Percentiles rank a stretch among this genome's conserved stretches.
These are phyloP conservation scores for Trypanosoma boissoni DNA, from an alignment of 208 protist genomes.

Conservation along the genomic window DNA sequence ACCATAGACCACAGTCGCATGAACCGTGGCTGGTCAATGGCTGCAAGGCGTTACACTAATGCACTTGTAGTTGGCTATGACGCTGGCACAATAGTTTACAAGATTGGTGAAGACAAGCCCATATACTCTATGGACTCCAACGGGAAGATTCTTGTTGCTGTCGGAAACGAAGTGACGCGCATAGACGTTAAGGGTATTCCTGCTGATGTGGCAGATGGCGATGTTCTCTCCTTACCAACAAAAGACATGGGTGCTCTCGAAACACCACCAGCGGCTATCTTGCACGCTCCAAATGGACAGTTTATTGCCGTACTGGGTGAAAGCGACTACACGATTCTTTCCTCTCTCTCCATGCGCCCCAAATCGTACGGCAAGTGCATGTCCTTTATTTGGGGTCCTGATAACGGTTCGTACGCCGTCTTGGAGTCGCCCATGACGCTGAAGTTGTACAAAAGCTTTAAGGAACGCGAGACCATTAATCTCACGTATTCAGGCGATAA, in stretches of 20 bases:
- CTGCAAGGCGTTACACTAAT: slow-evolving; percentile 65
- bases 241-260: slow-evolving; percentile 97
- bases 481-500: slow-evolving; percentile 51
- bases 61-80: slow-evolving; percentile 94
- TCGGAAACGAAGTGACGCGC: slow-evolving; percentile 94
- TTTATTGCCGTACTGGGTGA: slow-evolving; percentile 95
- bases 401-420: slow-evolving; percentile 92
- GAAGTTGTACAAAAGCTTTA: slow-evolving; percentile 96
- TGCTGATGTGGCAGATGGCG: slow-evolving; percentile 52
- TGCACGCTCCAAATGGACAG: slow-evolving; percentile 95
- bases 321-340: slow-evolving; percentile 98
- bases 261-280: slow-evolving; percentile 86
- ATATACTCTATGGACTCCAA: slow-evolving; percentile 96
- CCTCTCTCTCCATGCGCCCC: slow-evolving; percentile 93
- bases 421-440: slow-evolving; percentile 87
- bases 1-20: slow-evolving; percentile 94
- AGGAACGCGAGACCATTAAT: slow-evolving; percentile 88
- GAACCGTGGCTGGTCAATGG: slow-evolving; percentile 94
- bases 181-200: slow-evolving; percentile 83
- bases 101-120: slow-evolving; percentile 95
- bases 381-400: slow-evolving; percentile 95
- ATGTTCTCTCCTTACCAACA: slow-evolving; percentile 53
- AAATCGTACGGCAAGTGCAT: slow-evolving; percentile 96
- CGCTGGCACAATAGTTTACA: slow-evolving; percentile 75
- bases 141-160: slow-evolving; percentile 95